Percentiles rank a stretch among this genome's conserved stretches.
These are phyloP conservation scores for Aurantiochytrium sp. DNA, from an alignment of 108 stramenopile genomes.

Conservation along the genomic window DNA sequence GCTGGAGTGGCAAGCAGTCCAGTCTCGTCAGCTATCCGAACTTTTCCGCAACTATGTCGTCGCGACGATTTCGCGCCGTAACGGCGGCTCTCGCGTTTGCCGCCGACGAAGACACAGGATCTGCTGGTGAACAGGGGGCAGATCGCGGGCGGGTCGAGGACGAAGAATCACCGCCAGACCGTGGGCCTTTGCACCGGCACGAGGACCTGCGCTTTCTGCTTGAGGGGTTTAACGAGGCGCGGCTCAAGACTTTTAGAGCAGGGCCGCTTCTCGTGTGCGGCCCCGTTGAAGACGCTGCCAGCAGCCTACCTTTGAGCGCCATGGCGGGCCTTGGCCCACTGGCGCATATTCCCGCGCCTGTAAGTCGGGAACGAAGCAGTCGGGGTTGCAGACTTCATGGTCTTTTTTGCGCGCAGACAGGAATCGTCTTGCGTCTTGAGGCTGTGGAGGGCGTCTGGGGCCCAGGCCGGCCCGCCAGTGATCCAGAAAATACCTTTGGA, in stretches of 20 bases:
- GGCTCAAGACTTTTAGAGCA: too few relatives aligned
- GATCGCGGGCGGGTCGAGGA: background rate
- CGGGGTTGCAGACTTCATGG: background rate
- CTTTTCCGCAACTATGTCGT: background rate
- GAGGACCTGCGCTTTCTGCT: too few relatives aligned
- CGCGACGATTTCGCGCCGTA: background rate
- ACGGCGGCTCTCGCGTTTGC: background rate
- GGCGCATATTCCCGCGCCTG: background rate
- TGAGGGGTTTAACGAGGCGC: too few relatives aligned
- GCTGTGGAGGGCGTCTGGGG: background rate
- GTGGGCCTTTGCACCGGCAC: too few relatives aligned
- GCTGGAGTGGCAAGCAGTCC: background rate
- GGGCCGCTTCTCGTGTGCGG: too few relatives aligned
- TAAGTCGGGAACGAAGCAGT: background rate
- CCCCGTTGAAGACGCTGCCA: too few relatives aligned
- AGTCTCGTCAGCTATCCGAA: background rate
- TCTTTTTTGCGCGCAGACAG: background rate
- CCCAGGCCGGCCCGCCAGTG: background rate
- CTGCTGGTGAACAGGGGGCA: background rate
- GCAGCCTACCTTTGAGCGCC: too few relatives aligned
- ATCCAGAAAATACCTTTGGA: background rate
- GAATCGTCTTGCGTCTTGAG: background rate
- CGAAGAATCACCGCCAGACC: background rate
- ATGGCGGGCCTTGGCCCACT: too few relatives aligned
- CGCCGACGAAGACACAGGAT: background rate